A percentile compares a stretch with the other conserved stretches of the same genome.
phyloP scores from a whole-genome alignment of 148 eudicot species.

The Amaranthus cruentus region DNA sequence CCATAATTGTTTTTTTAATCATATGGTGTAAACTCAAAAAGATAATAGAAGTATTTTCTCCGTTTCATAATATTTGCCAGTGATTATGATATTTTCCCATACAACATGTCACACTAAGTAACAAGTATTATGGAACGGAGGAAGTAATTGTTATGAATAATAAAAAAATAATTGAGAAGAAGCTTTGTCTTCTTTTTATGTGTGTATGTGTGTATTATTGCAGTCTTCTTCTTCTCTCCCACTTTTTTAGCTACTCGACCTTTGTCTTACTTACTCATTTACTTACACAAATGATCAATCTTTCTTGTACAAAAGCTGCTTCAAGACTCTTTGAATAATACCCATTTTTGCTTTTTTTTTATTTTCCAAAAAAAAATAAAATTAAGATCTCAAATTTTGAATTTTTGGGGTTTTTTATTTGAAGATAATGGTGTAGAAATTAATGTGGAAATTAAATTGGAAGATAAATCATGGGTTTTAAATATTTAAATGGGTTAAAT shows the following conservation, averaged over 20 bases:
- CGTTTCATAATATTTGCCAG: too few relatives aligned
- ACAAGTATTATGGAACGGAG: too few relatives aligned
- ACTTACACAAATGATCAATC: background rate
- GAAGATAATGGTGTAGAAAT: too few relatives aligned
- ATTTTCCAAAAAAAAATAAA: background rate
- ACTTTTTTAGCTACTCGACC: conserved; percentile 6
- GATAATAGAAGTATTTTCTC: background rate
- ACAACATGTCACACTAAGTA: too few relatives aligned
- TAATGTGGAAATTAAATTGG: too few relatives aligned
- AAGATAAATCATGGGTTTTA: too few relatives aligned
- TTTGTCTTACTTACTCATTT: conserved; percentile 23
- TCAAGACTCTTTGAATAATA: background rate
- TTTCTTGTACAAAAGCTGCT: conserved; percentile 2
- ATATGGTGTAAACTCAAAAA: background rate
- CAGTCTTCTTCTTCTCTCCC: conserved; percentile 5
- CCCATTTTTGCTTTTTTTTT: background rate
- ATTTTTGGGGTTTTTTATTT: too few relatives aligned
- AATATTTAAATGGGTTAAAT: too few relatives aligned
- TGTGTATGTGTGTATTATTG: background rate
- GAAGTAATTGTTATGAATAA: background rate
- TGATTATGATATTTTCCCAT: too few relatives aligned
- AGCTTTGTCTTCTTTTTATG: conserved; percentile 41
- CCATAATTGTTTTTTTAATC: too few relatives aligned
- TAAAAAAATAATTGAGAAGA: conserved; percentile 29
- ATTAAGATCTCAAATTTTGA: too few relatives aligned